Evolutionary conservation across 306 rosid genomes (phyloP).

Genomic region (Medicago lupulina): DNA sequence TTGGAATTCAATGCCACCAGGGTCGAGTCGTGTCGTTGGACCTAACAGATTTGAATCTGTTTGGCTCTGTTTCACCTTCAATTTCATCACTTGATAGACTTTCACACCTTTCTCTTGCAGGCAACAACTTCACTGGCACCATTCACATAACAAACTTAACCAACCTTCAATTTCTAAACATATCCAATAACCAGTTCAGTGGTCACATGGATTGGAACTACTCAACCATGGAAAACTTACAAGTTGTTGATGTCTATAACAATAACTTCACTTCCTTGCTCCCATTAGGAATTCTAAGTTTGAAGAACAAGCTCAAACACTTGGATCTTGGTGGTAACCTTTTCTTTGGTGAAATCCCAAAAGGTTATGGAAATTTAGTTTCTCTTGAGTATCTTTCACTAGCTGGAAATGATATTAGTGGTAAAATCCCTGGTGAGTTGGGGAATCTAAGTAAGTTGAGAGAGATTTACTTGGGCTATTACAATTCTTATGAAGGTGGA

Average conservation of each 20-base stretch:
- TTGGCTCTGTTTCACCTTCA: constrained; percentile 68
- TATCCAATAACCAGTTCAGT: constrained; percentile 72
- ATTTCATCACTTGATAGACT: constrained; percentile 67
- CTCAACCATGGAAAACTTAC: constrained; percentile 57
- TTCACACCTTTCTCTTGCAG: constrained; percentile 68
- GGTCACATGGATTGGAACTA: constrained; percentile 72
- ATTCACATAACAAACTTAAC: constrained; percentile 60
- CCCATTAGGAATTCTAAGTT: constrained; percentile 57
- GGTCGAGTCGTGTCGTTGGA: constrained; percentile 68
- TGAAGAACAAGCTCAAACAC: constrained; percentile 57
- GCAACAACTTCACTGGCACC: constrained; percentile 75
- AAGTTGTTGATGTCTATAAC: constrained; percentile 77
- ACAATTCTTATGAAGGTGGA: constrained; percentile 80
- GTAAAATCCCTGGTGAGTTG: constrained; percentile 73
- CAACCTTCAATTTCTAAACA: constrained; percentile 68
- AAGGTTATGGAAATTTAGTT: constrained; percentile 58
- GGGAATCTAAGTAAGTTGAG: constrained; percentile 75
- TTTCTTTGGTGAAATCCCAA: constrained; percentile 70
- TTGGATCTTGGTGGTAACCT: constrained; percentile 86
- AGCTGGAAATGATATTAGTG: constrained; percentile 72
- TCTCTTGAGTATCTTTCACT: constrained; percentile 74
- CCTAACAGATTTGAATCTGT: constrained; percentile 65
- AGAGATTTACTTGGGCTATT: constrained; percentile 72
- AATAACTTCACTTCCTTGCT: constrained; percentile 77
- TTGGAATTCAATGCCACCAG: constrained; percentile 62